A percentile compares a stretch with the other conserved stretches of the same genome.
Evolutionary conservation across 192 early-diverging fungal species (phyloP).

Genomic region (Funneliformis mosseae): DNA sequence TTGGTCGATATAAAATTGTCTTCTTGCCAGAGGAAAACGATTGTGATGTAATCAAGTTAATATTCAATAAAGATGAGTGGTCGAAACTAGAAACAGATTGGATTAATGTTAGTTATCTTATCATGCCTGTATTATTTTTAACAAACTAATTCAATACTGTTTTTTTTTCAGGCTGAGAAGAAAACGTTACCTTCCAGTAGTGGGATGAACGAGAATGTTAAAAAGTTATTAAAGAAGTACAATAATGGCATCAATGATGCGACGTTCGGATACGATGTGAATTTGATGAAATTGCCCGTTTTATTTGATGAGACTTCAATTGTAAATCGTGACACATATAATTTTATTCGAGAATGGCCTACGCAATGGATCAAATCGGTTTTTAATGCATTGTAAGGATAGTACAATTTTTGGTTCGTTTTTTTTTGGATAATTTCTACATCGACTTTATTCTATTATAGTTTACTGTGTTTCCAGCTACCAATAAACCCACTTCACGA

Average conservation of each 20-base stretch:
- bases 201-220: constrained; percentile 13
- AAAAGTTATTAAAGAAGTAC: constrained; percentile 14
- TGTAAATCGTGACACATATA: not conserved
- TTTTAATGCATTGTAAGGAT: constrained; percentile 14
- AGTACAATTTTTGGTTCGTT: not conserved
- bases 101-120: not conserved
- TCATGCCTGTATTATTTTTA: constrained; percentile 10
- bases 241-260: constrained; percentile 21
- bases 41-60: no score
- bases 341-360: constrained; percentile 13
- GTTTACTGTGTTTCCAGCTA: constrained; percentile 22
- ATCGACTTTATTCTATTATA: constrained; percentile 25
- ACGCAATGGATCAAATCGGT: constrained; percentile 3
- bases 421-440: not conserved
- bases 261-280: not conserved
- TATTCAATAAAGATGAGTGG: no score
- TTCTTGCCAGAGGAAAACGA: no score
- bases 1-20: no score
- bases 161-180: constrained; percentile 6
- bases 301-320: constrained; percentile 18
- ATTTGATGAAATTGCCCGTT: constrained; percentile 11
- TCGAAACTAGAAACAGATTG: no score
- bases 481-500: constrained; percentile 3
- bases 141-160: constrained; percentile 4
- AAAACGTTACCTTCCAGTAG: constrained; percentile 11